phyloP scores from a whole-genome alignment of 345 rosid genomes.

The Hypericum perforatum region DNA sequence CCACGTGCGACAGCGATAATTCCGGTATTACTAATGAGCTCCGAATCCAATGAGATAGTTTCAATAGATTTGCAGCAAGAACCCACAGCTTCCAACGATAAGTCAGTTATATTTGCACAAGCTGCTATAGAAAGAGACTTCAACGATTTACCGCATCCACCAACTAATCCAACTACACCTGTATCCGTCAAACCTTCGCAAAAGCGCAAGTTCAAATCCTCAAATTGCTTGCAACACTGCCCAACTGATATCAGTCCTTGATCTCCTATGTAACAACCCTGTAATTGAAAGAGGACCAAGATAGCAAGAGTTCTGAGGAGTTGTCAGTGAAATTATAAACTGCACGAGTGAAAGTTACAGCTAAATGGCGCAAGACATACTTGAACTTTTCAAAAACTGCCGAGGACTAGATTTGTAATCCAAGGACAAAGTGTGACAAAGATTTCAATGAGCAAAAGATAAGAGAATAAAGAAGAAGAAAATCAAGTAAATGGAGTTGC shows the following conservation, averaged over 20 bases:
- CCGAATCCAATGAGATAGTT: slow-evolving; percentile 68
- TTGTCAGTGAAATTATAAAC: too few species aligned
- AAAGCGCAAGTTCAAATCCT: slow-evolving; percentile 69
- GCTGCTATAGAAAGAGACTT: slow-evolving; percentile 81
- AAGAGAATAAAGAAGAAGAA: too few species aligned
- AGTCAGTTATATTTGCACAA: slow-evolving; percentile 66
- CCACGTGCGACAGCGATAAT: slow-evolving; percentile 66
- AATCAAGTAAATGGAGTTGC: too few species aligned
- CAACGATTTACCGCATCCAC: slow-evolving; percentile 53
- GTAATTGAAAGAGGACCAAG: background rate
- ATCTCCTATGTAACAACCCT: slow-evolving; percentile 87
- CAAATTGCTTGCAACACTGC: slow-evolving; percentile 54
- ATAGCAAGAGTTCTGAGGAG: too few species aligned
- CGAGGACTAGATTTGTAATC: too few species aligned
- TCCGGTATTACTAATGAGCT: slow-evolving; percentile 59
- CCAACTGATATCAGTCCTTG: slow-evolving; percentile 70
- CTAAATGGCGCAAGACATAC: too few species aligned
- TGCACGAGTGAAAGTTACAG: too few species aligned
- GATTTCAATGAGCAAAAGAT: too few species aligned
- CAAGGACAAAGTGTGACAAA: too few species aligned
- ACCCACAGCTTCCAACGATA: slow-evolving; percentile 66
- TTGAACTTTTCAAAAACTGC: too few species aligned
- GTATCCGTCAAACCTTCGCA: slow-evolving; percentile 79
- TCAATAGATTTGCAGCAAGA: slow-evolving; percentile 55
- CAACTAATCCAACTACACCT: slow-evolving; percentile 56